Percentiles rank a stretch among this genome's conserved stretches.
Evolutionary conservation across 345 rosid genomes (phyloP).

Genomic region (Brassica carinata): DNA sequence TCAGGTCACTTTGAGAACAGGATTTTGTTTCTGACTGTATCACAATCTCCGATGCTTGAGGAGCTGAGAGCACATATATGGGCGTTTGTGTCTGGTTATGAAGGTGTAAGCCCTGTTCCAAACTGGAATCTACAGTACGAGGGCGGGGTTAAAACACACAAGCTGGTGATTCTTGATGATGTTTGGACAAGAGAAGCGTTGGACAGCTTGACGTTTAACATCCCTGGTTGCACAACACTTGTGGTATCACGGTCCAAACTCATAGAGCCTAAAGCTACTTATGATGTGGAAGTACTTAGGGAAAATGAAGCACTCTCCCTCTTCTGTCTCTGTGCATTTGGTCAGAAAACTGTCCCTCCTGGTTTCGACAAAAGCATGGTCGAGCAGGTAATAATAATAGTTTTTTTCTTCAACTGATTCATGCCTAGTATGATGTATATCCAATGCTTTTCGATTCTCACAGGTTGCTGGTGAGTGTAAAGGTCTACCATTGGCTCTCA

Average conservation of each 20-base stretch:
- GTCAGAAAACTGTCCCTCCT: conserved; percentile 59
- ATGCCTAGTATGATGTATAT: neutral
- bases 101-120: conserved; percentile 41
- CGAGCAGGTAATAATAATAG: conserved; percentile 54
- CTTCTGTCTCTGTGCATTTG: conserved; percentile 80
- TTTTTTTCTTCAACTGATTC: conserved; percentile 9
- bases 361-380: conserved; percentile 53
- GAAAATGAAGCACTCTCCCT: conserved; percentile 66
- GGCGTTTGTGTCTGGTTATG: conserved; percentile 47
- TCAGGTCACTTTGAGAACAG: conserved; percentile 57
- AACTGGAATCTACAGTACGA: conserved; percentile 45
- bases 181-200: conserved; percentile 42
- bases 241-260: conserved; percentile 79
- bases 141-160: conserved; percentile 25
- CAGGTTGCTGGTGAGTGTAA: conserved; percentile 84
- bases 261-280: conserved; percentile 40
- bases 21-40: conserved; percentile 74
- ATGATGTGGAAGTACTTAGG: conserved; percentile 66
- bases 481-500: conserved; percentile 95
- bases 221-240: conserved; percentile 66
- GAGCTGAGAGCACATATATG: conserved; percentile 48
- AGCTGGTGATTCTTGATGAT: conserved; percentile 50
- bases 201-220: conserved; percentile 54
- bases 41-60: conserved; percentile 77
- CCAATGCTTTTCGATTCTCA: conserved; percentile 1